phyloP scores from a whole-genome alignment of 495 filamentous ascomycete genomes.

The Daldinia caldariorum region DNA sequence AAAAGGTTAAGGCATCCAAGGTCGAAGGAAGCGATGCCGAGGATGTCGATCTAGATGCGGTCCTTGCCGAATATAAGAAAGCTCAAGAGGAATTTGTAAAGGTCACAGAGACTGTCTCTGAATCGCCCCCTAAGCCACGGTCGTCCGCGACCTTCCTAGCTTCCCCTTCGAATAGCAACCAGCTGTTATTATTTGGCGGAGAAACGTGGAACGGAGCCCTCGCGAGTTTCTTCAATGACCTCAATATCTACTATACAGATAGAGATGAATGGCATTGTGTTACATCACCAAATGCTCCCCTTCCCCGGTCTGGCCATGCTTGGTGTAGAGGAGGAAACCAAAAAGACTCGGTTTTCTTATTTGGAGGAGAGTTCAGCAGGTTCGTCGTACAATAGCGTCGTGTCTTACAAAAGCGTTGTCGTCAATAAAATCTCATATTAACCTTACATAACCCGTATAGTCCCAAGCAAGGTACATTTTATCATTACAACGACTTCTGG shows the following conservation, averaged over 20 bases:
- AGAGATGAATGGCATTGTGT: slow-evolving; percentile 87
- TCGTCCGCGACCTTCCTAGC: slow-evolving; percentile 82
- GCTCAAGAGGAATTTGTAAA: slow-evolving; percentile 93
- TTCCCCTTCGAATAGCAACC: slow-evolving; percentile 84
- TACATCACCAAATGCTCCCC: slow-evolving; percentile 88
- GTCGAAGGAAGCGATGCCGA: slow-evolving; percentile 81
- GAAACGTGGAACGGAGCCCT: slow-evolving; percentile 72
- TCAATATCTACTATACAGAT: slow-evolving; percentile 91
- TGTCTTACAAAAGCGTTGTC: slow-evolving; percentile 16
- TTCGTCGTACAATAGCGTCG: slow-evolving; percentile 28
- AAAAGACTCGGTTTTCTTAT: slow-evolving; percentile 83
- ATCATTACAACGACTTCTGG: slow-evolving; percentile 99
- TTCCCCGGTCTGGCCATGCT: slow-evolving; percentile 91
- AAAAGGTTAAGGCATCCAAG: slow-evolving; percentile 61
- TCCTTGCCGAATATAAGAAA: slow-evolving; percentile 87
- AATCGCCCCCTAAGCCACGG: slow-evolving; percentile 78
- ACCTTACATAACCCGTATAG: slow-evolving; percentile 55
- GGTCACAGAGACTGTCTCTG: slow-evolving; percentile 81
- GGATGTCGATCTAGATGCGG: slow-evolving; percentile 94
- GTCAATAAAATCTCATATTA: slow-evolving; percentile 59
- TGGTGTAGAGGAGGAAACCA: slow-evolving; percentile 89
- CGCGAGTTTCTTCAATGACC: slow-evolving; percentile 72
- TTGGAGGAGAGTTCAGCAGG: slow-evolving; percentile 75
- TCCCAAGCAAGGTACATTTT: slow-evolving; percentile 97
- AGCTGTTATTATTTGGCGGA: slow-evolving; percentile 92